Conservation (phyloP, 192 early-diverging fungal species). For the Helicostylum pulchrum region DNA sequence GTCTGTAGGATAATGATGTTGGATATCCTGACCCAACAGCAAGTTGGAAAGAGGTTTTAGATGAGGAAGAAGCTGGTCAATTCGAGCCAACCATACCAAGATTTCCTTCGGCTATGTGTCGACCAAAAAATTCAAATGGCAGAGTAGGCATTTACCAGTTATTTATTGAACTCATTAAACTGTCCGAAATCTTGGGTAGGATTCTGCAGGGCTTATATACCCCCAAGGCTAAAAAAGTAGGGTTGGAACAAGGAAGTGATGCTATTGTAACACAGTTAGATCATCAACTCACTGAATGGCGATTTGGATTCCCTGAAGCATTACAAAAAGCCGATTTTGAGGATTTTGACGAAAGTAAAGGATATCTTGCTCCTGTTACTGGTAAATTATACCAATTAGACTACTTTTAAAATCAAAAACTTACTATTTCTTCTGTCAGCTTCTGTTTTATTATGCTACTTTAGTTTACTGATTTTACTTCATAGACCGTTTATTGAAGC, state of each 20-base stretch:
- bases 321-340: slow-evolving; percentile 22
- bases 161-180: slow-evolving; percentile 37
- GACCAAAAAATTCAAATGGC: slow-evolving; percentile 11
- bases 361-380: slow-evolving; percentile 26
- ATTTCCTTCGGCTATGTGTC: slow-evolving; percentile 23
- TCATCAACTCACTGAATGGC: slow-evolving; percentile 37
- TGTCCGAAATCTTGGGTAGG: slow-evolving; percentile 36
- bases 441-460: slow-evolving; percentile 34
- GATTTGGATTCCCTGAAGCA: slow-evolving; percentile 32
- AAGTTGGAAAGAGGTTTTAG: slow-evolving; percentile 29
- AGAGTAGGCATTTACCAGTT: slow-evolving; percentile 25
- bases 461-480: slow-evolving; percentile 31
- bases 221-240: slow-evolving; percentile 27
- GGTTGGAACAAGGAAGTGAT: slow-evolving; percentile 33
- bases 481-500: slow-evolving; percentile 40
- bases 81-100: slow-evolving; percentile 7
- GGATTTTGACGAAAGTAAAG: slow-evolving; percentile 26
- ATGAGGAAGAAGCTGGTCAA: slow-evolving; percentile 19
- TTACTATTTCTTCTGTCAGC: slow-evolving; percentile 10
- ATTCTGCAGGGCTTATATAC: slow-evolving; percentile 39
- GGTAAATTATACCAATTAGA: slow-evolving; percentile 9
- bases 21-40: slow-evolving; percentile 27
- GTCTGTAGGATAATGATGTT: slow-evolving; percentile 31
- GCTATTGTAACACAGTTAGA: slow-evolving; percentile 32
- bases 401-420: not conserved